Percentiles rank a stretch among this genome's conserved stretches.
These are phyloP conservation scores for Xanthoconium stramineum DNA, from an alignment of 768 basidiomycete genomes.

Conservation along the genomic window DNA sequence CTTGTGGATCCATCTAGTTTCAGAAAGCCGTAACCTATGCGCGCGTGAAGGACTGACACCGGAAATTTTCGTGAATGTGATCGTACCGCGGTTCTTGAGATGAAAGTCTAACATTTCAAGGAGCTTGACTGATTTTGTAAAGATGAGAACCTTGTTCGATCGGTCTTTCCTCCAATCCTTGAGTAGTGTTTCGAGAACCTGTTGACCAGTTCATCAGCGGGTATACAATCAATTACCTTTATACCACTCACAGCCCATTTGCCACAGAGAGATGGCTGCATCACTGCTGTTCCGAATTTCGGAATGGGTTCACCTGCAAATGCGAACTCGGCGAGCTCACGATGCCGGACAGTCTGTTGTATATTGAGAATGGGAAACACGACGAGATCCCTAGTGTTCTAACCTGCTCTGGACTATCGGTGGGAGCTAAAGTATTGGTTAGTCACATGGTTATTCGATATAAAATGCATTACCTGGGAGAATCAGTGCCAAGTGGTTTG, in stretches of 20 bases:
- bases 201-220: background rate
- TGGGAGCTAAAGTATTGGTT: conserved; percentile 46
- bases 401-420: conserved; percentile 69
- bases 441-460: background rate
- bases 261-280: conserved; percentile 69
- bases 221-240: background rate
- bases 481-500: conserved; percentile 86
- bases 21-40: conserved; percentile 55
- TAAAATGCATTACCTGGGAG: conserved; percentile 57
- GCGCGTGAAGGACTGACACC: background rate
- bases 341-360: conserved; percentile 48
- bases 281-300: conserved; percentile 59
- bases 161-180: conserved; percentile 62
- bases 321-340: conserved; percentile 55
- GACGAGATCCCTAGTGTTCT: background rate
- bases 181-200: conserved; percentile 69
- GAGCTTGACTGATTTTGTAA: conserved; percentile 90
- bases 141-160: conserved; percentile 87
- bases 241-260: conserved; percentile 76
- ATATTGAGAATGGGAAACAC: background rate
- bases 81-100: conserved; percentile 51
- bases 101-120: conserved; percentile 83
- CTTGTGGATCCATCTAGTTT: conserved; percentile 79
- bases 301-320: conserved; percentile 59
- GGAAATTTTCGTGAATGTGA: background rate